Percentiles rank a stretch among this genome's conserved stretches.
Conservation (phyloP, 129 eudicot species). For the Helianthus annuus region DNA sequence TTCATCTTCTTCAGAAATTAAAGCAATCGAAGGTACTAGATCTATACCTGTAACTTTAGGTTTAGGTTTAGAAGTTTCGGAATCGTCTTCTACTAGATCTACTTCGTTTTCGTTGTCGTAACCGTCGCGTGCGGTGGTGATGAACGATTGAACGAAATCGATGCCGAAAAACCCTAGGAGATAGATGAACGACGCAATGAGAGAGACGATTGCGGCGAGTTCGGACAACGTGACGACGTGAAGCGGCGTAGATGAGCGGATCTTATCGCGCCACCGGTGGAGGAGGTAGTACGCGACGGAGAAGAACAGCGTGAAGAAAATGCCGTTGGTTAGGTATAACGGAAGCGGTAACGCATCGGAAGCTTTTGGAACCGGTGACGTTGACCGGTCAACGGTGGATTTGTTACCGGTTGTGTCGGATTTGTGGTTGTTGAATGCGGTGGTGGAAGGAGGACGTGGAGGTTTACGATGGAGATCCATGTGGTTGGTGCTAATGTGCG, state of each 20-base stretch:
- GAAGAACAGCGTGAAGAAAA: conserved; percentile 71
- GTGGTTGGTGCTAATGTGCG: not conserved
- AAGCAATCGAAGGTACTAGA: not conserved
- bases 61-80: conserved; percentile 25
- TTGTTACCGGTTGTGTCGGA: conserved; percentile 4
- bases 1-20: conserved; percentile 39
- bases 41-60: conserved; percentile 14
- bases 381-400: conserved; percentile 17
- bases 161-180: conserved; percentile 68
- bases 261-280: conserved; percentile 69
- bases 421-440: conserved; percentile 18
- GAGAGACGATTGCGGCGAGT: conserved; percentile 46
- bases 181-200: conserved; percentile 56
- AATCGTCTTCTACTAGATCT: not conserved
- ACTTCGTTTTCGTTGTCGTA: not conserved
- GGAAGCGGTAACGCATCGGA: conserved; percentile 79
- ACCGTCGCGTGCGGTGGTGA: conserved; percentile 34
- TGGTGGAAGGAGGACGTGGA: conserved; percentile 12
- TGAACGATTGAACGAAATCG: conserved; percentile 60
- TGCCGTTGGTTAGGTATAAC: conserved; percentile 60
- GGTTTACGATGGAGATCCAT: conserved; percentile 51
- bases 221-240: conserved; percentile 58
- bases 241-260: conserved; percentile 56
- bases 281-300: conserved; percentile 65
- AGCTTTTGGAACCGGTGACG: conserved; percentile 48